Evolutionary conservation across 768 basidiomycete genomes (phyloP), one percentile per base, ranked within the genome.

Genomic region (Boletellus ananiceps): DNA sequence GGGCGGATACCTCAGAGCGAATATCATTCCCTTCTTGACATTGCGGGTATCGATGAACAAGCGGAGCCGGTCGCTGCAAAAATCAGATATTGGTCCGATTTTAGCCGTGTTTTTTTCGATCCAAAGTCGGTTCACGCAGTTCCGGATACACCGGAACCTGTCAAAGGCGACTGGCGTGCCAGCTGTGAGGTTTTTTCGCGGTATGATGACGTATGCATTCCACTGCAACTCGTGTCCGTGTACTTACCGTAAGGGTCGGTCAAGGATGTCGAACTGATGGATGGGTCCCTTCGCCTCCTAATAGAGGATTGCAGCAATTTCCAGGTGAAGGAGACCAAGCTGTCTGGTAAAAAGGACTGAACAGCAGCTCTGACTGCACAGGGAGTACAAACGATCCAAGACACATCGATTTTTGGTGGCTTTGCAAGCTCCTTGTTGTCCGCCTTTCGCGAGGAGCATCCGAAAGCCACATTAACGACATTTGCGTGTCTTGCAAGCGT

Each of bases 271-370:
- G 77, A 76, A 43, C 58, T 89, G 41, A 82, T 88, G 79, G 87
- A 90, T 37, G 81, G 77, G 5, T 72, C 81, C 12, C 71, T 90
- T 44, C 77, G 88, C 15, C 69, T 75, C 14, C 78, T 86, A 47
- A 74, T 86, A 5, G 88, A 92, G 61, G 87, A 88, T 55, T 87
- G 86, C 59, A 78, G 89, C 61, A 76, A 77, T 44, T 72, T 84
- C 13, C 88, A 89, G 79, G 88, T 86, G 55, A 46, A 44, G 40
- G 2, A 21, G 6, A 16, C 38, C 27, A 37, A 29, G 12, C 51
- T 8, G 0, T 46, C 23, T 33, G 14, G 14, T 14, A 32, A 34
- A 35, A 38, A 40, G 0, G 25, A 34, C 27, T 55, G 16, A 57
- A 45, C n/a, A 32, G 2, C 40, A 19, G 11, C 3, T n/a, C 39